phyloP scores from a whole-genome alignment of 2,329 filamentous ascomycete species.

The Xylariales sp. region DNA sequence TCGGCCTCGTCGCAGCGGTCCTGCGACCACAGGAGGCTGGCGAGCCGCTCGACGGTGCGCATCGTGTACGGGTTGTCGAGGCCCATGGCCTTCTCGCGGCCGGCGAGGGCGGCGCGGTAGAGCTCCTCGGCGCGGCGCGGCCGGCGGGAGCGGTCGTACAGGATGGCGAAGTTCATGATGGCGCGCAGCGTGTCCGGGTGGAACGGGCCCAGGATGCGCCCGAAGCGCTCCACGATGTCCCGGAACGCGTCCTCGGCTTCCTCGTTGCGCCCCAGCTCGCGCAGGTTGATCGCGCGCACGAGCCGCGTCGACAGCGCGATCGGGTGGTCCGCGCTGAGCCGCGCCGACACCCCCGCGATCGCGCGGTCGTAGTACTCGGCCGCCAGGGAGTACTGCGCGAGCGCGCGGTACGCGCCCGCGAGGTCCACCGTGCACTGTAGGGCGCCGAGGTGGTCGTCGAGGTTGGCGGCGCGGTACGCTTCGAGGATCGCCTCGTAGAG shows the following conservation, averaged over 20 bases:
- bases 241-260: conserved; percentile 26
- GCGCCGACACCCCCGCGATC: conserved; percentile 13
- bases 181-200: conserved; percentile 21
- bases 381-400: conserved; percentile 15
- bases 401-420: conserved; percentile 21
- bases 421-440: conserved; percentile 24
- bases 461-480: conserved; percentile 10
- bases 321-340: conserved; percentile 20
- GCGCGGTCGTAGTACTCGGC: conserved; percentile 21
- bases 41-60: conserved; percentile 17
- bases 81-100: conserved; percentile 21
- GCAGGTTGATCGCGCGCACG: conserved; percentile 17
- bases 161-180: conserved; percentile 23
- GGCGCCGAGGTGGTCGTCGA: conserved; percentile 21
- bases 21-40: conserved; percentile 15
- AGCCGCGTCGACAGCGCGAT: conserved; percentile 19
- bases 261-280: conserved; percentile 13
- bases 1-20: conserved; percentile 21
- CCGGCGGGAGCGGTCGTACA: conserved; percentile 12
- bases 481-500: conserved; percentile 6
- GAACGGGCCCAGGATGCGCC: conserved; percentile 11
- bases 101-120: conserved; percentile 10
- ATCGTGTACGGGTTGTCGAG: conserved; percentile 21
- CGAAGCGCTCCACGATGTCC: conserved; percentile 22
- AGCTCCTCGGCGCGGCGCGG: conserved; percentile 12